Evolutionary conservation across 192 early-diverging fungal species (phyloP), one percentile per base, ranked within the genome.

Genomic region (Chytriomyces hyalinus): DNA sequence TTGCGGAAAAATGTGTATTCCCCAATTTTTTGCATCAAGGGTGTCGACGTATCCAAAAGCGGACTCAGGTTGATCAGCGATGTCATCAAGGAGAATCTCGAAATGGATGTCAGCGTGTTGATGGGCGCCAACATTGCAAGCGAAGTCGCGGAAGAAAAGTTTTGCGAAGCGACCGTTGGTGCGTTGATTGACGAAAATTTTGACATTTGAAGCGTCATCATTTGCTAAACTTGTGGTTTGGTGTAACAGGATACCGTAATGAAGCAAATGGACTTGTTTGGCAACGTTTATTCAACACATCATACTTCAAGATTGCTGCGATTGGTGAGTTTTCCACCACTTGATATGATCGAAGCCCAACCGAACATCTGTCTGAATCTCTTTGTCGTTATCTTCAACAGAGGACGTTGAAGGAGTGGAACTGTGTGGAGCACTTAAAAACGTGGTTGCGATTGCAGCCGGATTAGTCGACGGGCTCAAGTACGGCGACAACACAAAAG

Each of bases 61-160:
- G 93, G 94, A 22, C 88, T 96, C 73, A 85, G 90, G 11, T 84
- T 95, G 6, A 91, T 94, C 83, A 91, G 92, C 6, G 92, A 94
- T 74, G 83, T 92, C 78, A 97, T 98, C 78, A 86, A 89, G 51
- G 89, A 92, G 65, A 85, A 90, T 62, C 88, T 98, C 26, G n/a
- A 17, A 17, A 92, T 99, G 51, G 90, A 89, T 11, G 89, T 93
- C 61, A 88, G 90, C 68, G 93, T 94, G 50, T 83, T 99, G 61
- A 95, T 92, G 85, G 97, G 97, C 68, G 97, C 96, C 67, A 99
- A 99, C 84, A 97, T 99, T 85, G 97, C 97, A 64, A 90, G 91
- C 75, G 97, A 97, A 79, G 93, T 99, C 49, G 96, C 96, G 3
- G 86, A 90, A 77, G 95, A 98, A 71, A 88, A 96, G 72, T 98